Conservation (phyloP, 305 asterid species). For the Rubia tinctorum region DNA sequence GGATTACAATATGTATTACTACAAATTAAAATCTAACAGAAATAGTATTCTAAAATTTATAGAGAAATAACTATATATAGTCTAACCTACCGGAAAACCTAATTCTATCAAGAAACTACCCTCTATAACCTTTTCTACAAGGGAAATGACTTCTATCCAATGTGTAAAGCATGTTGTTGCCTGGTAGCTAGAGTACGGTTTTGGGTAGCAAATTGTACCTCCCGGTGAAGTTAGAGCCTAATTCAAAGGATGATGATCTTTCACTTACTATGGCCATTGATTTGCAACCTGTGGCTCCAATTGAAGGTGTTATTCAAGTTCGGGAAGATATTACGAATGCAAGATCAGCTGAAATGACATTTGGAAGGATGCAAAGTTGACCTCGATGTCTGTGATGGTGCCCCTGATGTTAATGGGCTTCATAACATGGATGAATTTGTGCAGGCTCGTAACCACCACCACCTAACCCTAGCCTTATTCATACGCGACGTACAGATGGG, state of each 20-base stretch:
- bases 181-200: slow-evolving; percentile 99
- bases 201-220: slow-evolving; percentile 87
- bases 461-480: no score
- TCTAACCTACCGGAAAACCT: no score
- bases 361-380: slow-evolving; percentile 99
- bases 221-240: slow-evolving; percentile 71
- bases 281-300: slow-evolving; percentile 99
- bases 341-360: slow-evolving; percentile 95
- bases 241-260: slow-evolving; percentile 55
- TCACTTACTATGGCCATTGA: slow-evolving; percentile 98
- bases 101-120: no score
- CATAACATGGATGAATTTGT: no score
- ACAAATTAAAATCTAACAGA: no score
- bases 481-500: no score
- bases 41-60: no score
- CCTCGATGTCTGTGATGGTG: slow-evolving; percentile 98
- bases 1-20: no score
- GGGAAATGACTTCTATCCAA: slow-evolving; percentile 5
- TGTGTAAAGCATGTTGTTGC: slow-evolving; percentile 92
- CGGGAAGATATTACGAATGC: slow-evolving; percentile 99
- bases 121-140: no score
- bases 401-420: slow-evolving; percentile 56
- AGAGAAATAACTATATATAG: no score
- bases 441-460: no score
- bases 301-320: slow-evolving; percentile 98